Conservation (phyloP, 768 basidiomycete genomes). For the Mycena filopes region DNA sequence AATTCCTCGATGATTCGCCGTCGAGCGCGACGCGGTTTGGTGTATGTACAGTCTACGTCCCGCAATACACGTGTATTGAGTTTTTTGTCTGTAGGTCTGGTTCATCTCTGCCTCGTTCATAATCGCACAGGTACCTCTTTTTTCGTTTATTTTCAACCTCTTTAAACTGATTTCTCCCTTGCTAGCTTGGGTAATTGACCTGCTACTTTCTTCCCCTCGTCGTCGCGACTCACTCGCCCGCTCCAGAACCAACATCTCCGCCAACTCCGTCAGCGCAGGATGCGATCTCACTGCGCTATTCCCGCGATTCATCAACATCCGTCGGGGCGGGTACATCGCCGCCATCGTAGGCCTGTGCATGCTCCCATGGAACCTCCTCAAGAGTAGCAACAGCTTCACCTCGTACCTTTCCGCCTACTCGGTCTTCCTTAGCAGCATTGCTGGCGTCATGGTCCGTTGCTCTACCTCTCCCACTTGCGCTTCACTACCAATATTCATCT, state of each 20-base stretch:
- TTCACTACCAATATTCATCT: conserved; percentile 4
- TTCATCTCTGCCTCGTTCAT: conserved; percentile 85
- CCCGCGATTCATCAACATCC: conserved; percentile 86
- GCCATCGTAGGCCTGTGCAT: conserved; percentile 81
- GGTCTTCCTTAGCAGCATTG: conserved; percentile 84
- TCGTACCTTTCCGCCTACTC: conserved; percentile 87
- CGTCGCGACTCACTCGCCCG: conserved; percentile 9
- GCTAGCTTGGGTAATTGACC: conserved; percentile 36
- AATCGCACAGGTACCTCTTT: conserved; percentile 63
- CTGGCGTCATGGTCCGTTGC: conserved; percentile 75
- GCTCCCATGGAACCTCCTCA: conserved; percentile 82
- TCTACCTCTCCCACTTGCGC: background rate
- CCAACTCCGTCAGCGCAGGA: conserved; percentile 85
- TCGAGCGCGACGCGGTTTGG: conserved; percentile 76
- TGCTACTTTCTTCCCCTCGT: background rate
- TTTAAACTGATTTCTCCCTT: background rate
- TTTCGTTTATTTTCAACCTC: background rate
- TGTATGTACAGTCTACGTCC: conserved; percentile 43
- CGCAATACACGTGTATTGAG: background rate
- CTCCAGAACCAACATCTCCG: conserved; percentile 79
- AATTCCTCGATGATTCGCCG: conserved; percentile 73
- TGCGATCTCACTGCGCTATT: conserved; percentile 84
- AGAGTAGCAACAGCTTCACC: conserved; percentile 79
- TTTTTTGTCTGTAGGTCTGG: conserved; percentile 60
- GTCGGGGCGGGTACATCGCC: conserved; percentile 86